Conservation (phyloP, 352 stramenopile species). For the Pythium scleroteichum region DNA sequence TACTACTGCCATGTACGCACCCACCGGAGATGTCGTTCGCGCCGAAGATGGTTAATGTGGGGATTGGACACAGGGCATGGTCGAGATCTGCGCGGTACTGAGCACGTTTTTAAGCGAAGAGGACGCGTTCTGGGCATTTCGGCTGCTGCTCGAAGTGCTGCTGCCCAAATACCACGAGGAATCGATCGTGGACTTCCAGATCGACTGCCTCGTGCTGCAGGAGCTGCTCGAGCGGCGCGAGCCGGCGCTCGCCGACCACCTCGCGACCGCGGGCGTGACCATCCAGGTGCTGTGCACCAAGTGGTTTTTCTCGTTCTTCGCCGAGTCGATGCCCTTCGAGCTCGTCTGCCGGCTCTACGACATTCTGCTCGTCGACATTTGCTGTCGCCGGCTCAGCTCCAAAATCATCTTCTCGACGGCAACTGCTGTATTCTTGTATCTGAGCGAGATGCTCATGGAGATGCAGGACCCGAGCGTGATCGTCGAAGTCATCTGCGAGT, state of each 20-base stretch:
- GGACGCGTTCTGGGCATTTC: slow-evolving; percentile 80
- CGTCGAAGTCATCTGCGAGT: slow-evolving; percentile 78
- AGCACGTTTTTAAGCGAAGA: slow-evolving; percentile 78
- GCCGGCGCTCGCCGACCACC: slow-evolving; percentile 53
- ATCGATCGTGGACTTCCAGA: slow-evolving; percentile 80
- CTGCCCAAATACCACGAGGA: slow-evolving; percentile 83
- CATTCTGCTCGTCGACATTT: slow-evolving; percentile 74
- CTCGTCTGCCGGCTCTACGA: slow-evolving; percentile 78
- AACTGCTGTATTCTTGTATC: slow-evolving; percentile 70
- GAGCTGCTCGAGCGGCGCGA: slow-evolving; percentile 63
- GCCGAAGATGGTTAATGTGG: too few species aligned
- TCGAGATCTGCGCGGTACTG: slow-evolving; percentile 76
- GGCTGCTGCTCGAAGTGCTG: slow-evolving; percentile 66
- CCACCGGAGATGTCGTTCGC: neutral
- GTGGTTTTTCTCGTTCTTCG: slow-evolving; percentile 87
- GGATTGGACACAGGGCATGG: slow-evolving; percentile 51
- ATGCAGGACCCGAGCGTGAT: slow-evolving; percentile 75
- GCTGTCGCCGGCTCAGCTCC: slow-evolving; percentile 45
- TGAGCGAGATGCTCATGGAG: slow-evolving; percentile 68
- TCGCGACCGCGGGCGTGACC: slow-evolving; percentile 57
- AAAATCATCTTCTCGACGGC: slow-evolving; percentile 81
- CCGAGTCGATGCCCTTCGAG: slow-evolving; percentile 81
- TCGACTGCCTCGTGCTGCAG: slow-evolving; percentile 79
- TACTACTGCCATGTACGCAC: slow-evolving; percentile 67
- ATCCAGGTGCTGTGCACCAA: slow-evolving; percentile 82